Base-by-base conservation (phyloP, 352 stramenopile species). In the Globisporangium megalacanthum region DNA sequence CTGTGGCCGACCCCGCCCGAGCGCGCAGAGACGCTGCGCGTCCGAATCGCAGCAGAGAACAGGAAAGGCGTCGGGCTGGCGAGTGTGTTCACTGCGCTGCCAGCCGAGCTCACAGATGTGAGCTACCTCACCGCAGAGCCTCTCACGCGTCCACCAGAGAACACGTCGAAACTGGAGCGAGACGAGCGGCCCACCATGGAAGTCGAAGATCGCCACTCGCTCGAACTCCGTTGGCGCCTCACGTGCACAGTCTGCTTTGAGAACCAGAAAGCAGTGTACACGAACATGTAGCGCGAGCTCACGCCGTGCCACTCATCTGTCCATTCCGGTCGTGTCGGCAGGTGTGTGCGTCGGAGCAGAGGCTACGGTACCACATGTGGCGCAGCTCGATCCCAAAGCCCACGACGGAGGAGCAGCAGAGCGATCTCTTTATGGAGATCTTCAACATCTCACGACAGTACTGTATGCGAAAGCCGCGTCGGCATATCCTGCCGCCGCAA, bases 281-380 rank as follows among this genome's bases (percentile, higher is more conserved):
- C 33, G 70, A 89, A 15, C 83, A 93, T 25, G 62, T 93, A 0
- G 82, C 73, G 15, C 75, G 74, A 9, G 51, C 57, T 0, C 83
- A 93, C 50, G 56, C 69, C 0, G 62, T 93, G 8, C 83, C 83
- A 7, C 63, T 93, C 3, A 63, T 89, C n/a, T 93, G 83, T 61
- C 83, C 83, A 8, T 92, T 90, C 52, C 69, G 66, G 7, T 82
- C 72, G 8, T 93, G 83, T 22, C 35, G 65, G 1, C 83, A 93
- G 52, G 62, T 89, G 4, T 92, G 81, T 50, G 80, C 79, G 6
- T 88, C 73, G 0, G 79, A 93, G 25, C 64, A 64, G n/a, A 72
- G 77, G 0, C 65, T 93, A 1, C 79, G 81, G 2, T 93, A 92
- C 46, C 83, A 93, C 36, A 76, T 93, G 7, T 88, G 77, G 75